Conservation (phyloP, 495 filamentous ascomycete genomes). For the Penicillium egyptiacum region DNA sequence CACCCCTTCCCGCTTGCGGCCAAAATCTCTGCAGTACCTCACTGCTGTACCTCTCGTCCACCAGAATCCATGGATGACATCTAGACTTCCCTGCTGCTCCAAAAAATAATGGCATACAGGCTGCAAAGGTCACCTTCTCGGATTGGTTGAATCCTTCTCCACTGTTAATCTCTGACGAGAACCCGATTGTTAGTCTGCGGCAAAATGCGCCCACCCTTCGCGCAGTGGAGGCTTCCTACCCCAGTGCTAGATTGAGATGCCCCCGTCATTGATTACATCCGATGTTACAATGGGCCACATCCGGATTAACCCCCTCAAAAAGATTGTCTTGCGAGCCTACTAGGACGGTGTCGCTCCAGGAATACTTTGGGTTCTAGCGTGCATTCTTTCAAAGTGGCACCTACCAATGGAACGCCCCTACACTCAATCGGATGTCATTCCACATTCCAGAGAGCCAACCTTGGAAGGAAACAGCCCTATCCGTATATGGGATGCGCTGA, state of each 20-base stretch:
- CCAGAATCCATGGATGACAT: constrained; percentile 21
- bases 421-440: background rate
- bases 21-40: constrained; percentile 10
- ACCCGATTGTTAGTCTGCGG: background rate
- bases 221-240: constrained; percentile 11
- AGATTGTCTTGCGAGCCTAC: background rate
- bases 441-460: constrained; percentile 23
- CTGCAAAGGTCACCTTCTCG: background rate
- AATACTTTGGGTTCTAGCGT: background rate
- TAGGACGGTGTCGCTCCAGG: background rate
- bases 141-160: background rate
- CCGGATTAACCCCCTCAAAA: background rate
- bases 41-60: constrained; percentile 16
- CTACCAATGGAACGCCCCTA: constrained; percentile 11
- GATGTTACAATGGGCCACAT: background rate
- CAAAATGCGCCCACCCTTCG: background rate
- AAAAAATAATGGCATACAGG: constrained; percentile 1
- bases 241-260: constrained; percentile 7
- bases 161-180: background rate
- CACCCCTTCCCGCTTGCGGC: constrained; percentile 19
- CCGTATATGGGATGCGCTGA: constrained; percentile 2
- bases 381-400: constrained; percentile 13
- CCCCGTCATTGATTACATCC: constrained; percentile 11
- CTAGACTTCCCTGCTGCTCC: constrained; percentile 16
- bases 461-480: constrained; percentile 7